Base-by-base conservation (phyloP, 352 stramenopile genomes). In the Phytophthora chlamydospora region DNA sequence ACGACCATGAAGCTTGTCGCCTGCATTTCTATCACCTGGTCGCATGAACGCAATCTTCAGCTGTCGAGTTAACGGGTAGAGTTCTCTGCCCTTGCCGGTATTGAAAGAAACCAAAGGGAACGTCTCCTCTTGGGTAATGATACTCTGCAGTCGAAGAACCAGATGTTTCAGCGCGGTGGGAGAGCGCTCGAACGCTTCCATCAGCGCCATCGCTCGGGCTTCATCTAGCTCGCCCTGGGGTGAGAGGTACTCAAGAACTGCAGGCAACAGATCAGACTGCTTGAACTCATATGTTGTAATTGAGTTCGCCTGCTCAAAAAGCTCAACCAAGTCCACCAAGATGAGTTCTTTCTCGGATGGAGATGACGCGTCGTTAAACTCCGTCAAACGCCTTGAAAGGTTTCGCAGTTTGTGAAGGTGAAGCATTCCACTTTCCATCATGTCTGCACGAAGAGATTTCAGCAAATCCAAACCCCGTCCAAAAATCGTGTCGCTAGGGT, bases 271-370 rank as follows among this genome's bases (percentile, higher is more conserved):
- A 41, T 85, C 71, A 2, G 85, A 95, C 34, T 92, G 85, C 47
- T 91, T 93, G 59, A 95, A 91, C 45, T 95, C 86, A 31, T 91
- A 90, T 0, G 82, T 88, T 17, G 86, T 95, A 41, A 95, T 89
- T 10, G 79, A 83, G 49, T 89, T 87, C 32, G 79, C 64, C 41
- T 91, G 72, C 17, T 91, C 80, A 47, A 93, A 90, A 21, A 93
- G 61, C 43, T 93, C 85, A 33, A 91, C 77, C 17, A 93, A 66
- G 61, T 91, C 85, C 11, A 88, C 58, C 14, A 93, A 62, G 21
- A 85, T 71, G 9, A 89, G 56, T n/a, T 89, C 68, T 38, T 73
- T 74, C 16, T 89, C 76, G 14, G 71, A 44, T 11, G 32, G 32
- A 2, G 50, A 34, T 3, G 69, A 73, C 4, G 21, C 39, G 16